phyloP scores from a whole-genome alignment of 371 early-diverging fungal species.

The Neoconidiobolus thromboides region DNA sequence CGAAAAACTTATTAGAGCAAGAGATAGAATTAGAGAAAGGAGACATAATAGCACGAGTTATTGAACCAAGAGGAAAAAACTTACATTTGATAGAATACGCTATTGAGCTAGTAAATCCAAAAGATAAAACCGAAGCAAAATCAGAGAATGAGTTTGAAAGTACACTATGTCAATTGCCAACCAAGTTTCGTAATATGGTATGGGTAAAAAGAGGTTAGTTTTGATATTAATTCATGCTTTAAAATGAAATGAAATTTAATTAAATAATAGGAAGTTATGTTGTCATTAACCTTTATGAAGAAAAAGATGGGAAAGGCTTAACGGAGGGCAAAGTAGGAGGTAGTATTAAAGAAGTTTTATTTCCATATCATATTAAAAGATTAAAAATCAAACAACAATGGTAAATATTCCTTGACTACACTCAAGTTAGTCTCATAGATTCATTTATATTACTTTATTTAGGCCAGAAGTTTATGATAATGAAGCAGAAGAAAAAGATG shows the following conservation, averaged over 20 bases:
- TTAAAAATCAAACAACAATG: conserved; percentile 5
- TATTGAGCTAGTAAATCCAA: background rate
- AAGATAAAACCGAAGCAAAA: background rate
- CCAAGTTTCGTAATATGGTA: conserved; percentile 6
- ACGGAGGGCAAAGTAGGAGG: conserved; percentile 2
- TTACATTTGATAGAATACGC: background rate
- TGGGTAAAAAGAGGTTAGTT: conserved; percentile 5
- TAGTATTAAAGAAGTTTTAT: conserved; percentile 5
- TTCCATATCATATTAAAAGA: conserved; percentile 1
- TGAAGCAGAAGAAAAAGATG: no score
- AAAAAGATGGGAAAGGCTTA: background rate
- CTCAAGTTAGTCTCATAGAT: no score
- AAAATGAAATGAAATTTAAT: no score
- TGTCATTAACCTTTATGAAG: background rate
- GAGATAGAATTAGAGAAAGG: background rate
- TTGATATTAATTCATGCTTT: background rate
- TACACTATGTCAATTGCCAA: conserved; percentile 1
- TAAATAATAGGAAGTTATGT: background rate
- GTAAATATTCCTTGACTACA: background rate
- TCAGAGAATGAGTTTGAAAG: background rate
- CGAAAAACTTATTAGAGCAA: conserved; percentile 1
- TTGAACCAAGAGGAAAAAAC: conserved; percentile 4
- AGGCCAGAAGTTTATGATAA: no score
- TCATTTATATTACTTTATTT: no score
- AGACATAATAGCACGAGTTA: background rate